A percentile compares a stretch with the other conserved stretches of the same genome.
phyloP scores from a whole-genome alignment of 768 basidiomycete species.

The Hemileccinum impolitum region DNA sequence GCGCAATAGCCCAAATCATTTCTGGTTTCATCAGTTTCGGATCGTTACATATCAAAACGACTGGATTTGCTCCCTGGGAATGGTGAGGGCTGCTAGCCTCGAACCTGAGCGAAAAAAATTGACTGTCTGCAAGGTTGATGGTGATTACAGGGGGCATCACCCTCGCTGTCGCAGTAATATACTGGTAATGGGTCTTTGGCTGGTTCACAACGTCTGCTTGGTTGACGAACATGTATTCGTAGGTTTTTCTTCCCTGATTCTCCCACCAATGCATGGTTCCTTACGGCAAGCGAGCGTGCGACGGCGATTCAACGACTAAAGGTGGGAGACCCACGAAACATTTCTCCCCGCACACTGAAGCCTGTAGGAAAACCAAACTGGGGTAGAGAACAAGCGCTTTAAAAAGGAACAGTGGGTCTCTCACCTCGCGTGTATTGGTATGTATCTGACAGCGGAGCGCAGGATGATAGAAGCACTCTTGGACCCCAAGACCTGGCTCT shows the following conservation, averaged over 20 bases:
- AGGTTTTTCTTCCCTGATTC: slow-evolving; percentile 75
- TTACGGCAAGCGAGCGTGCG: slow-evolving; percentile 59
- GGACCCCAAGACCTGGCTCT: slow-evolving; percentile 76
- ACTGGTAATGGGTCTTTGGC: slow-evolving; percentile 42
- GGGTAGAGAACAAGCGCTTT: slow-evolving; percentile 78
- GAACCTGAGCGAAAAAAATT: not conserved
- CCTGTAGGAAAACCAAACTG: slow-evolving; percentile 66
- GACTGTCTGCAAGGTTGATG: slow-evolving; percentile 49
- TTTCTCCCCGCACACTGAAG: not conserved
- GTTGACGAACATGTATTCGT: not conserved
- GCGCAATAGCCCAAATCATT: slow-evolving; percentile 57
- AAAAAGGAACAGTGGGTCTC: slow-evolving; percentile 70
- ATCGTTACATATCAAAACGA: slow-evolving; percentile 55
- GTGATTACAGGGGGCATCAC: slow-evolving; percentile 64
- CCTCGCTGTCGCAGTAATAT: slow-evolving; percentile 45
- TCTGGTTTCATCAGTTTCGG: slow-evolving; percentile 70
- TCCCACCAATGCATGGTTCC: slow-evolving; percentile 72
- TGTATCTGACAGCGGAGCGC: not conserved
- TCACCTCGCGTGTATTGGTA: not conserved
- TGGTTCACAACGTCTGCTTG: not conserved
- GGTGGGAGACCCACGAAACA: slow-evolving; percentile 31
- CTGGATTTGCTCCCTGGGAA: slow-evolving; percentile 66
- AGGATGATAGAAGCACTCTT: slow-evolving; percentile 66
- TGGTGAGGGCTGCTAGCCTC: slow-evolving; percentile 46
- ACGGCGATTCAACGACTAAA: slow-evolving; percentile 65